Conservation (phyloP, 1,284 basidiomycete species). For the Flammula alnicola region DNA sequence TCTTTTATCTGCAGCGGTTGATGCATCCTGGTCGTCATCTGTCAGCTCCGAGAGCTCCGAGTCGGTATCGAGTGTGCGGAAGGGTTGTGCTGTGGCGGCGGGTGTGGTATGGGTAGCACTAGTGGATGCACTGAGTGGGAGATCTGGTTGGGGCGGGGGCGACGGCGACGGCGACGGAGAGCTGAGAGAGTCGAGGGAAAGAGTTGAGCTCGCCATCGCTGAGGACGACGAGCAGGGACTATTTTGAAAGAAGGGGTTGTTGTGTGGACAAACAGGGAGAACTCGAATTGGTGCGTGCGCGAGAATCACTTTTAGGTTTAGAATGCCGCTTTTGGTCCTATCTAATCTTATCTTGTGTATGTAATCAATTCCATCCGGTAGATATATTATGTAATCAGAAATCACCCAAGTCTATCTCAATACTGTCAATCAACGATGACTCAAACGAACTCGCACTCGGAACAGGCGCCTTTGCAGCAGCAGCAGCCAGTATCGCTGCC, state of each 20-base stretch:
- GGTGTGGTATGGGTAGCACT: conserved; percentile 24
- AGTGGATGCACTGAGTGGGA: conserved; percentile 29
- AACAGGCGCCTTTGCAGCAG: conserved; percentile 28
- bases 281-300: conserved; percentile 46
- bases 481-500: too few species aligned
- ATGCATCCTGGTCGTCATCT: conserved; percentile 69
- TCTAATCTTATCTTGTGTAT: conserved; percentile 38
- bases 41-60: conserved; percentile 83
- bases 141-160: conserved; percentile 35
- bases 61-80: conserved; percentile 57
- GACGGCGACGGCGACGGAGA: conserved; percentile 62
- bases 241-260: conserved; percentile 17
- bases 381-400: too few species aligned
- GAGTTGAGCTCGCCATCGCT: conserved; percentile 57
- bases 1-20: conserved; percentile 25
- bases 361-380: too few species aligned
- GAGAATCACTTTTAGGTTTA: conserved; percentile 40
- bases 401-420: conserved; percentile 80
- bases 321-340: conserved; percentile 31
- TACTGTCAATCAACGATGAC: conserved; percentile 60
- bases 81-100: conserved; percentile 32
- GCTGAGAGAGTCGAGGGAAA: conserved; percentile 68
- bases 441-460: conserved; percentile 47
- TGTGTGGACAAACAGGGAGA: conserved; percentile 35
- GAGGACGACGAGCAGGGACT: conserved; percentile 33